Evolutionary conservation across 495 filamentous ascomycete genomes (phyloP).

Genomic region (Staphylotrichum longicolle): DNA sequence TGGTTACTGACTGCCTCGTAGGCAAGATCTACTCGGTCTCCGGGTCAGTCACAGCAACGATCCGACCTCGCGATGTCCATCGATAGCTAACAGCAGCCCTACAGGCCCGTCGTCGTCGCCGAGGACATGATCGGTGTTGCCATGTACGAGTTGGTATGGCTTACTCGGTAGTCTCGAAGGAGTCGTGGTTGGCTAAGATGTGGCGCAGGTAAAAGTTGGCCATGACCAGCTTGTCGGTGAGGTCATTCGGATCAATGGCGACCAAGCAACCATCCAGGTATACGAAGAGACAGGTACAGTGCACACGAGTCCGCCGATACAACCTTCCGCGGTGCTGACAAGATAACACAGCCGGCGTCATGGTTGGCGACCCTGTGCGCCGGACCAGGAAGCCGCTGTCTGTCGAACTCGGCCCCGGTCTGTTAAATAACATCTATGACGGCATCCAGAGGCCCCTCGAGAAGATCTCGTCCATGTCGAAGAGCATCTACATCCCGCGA

Average conservation of each 20-base stretch:
- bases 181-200: constrained; percentile 17
- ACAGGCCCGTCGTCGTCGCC: constrained; percentile 90
- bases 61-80: constrained; percentile 2
- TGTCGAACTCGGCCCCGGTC: constrained; percentile 92
- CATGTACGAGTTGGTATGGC: constrained; percentile 89
- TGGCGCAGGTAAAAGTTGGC: constrained; percentile 71
- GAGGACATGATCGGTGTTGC: constrained; percentile 98
- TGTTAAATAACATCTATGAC: constrained; percentile 99
- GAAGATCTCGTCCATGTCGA: constrained; percentile 69
- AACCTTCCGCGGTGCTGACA: constrained; percentile 6
- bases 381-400: constrained; percentile 93
- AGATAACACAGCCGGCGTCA: constrained; percentile 71
- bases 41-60: constrained; percentile 53
- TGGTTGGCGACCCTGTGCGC: constrained; percentile 87
- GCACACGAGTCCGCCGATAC: constrained; percentile 6
- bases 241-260: constrained; percentile 94
- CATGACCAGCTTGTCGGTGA: constrained; percentile 88
- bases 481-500: constrained; percentile 95
- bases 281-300: constrained; percentile 93
- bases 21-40: constrained; percentile 79
- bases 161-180: constrained; percentile 25
- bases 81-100: constrained; percentile 28
- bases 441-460: constrained; percentile 95
- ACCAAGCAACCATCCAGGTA: constrained; percentile 96
- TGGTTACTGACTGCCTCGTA: constrained; percentile 40